A percentile compares a stretch with the other conserved stretches of the same genome.
Evolutionary conservation across 345 rosid genomes (phyloP).

Genomic region (Garcia nutans): DNA sequence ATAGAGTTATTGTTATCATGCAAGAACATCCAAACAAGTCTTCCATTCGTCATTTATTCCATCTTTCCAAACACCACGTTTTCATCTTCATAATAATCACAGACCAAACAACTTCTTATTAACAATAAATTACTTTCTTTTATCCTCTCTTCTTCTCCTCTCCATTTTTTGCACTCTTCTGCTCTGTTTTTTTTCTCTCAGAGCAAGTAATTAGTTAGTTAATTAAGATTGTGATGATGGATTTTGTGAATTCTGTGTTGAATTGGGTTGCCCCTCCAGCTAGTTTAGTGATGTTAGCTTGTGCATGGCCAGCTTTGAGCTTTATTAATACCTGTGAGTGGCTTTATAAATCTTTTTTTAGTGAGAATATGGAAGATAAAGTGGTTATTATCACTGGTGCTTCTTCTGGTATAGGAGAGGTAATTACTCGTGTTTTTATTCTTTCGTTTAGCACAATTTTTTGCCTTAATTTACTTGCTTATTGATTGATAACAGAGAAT

Average conservation of each 20-base stretch:
- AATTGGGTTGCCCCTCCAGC: slow-evolving; percentile 77
- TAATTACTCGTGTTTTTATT: slow-evolving; percentile 6
- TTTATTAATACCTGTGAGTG: slow-evolving; percentile 64
- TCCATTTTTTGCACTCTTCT: too few species aligned
- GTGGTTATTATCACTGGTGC: slow-evolving; percentile 88
- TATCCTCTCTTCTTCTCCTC: too few species aligned
- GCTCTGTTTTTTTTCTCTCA: too few species aligned
- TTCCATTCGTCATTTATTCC: neutral
- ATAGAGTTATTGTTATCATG: neutral
- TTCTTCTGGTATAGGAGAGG: slow-evolving; percentile 96
- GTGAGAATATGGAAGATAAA: slow-evolving; percentile 67
- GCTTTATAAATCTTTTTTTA: slow-evolving; percentile 46
- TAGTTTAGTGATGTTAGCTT: slow-evolving; percentile 71
- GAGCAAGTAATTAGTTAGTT: too few species aligned
- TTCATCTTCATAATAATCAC: neutral
- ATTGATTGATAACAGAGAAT: too few species aligned
- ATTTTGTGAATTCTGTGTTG: slow-evolving; percentile 58
- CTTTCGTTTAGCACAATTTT: neutral
- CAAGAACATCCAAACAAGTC: slow-evolving; percentile 3
- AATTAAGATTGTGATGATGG: slow-evolving; percentile 36
- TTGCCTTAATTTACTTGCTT: too few species aligned
- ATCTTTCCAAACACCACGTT: neutral
- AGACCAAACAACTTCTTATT: too few species aligned
- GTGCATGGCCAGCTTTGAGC: slow-evolving; percentile 79
- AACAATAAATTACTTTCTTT: too few species aligned